These are phyloP conservation scores for Microdochium trichocladiopsis DNA, from an alignment of 2,329 filamentous ascomycete genomes.

Conservation along the genomic window DNA sequence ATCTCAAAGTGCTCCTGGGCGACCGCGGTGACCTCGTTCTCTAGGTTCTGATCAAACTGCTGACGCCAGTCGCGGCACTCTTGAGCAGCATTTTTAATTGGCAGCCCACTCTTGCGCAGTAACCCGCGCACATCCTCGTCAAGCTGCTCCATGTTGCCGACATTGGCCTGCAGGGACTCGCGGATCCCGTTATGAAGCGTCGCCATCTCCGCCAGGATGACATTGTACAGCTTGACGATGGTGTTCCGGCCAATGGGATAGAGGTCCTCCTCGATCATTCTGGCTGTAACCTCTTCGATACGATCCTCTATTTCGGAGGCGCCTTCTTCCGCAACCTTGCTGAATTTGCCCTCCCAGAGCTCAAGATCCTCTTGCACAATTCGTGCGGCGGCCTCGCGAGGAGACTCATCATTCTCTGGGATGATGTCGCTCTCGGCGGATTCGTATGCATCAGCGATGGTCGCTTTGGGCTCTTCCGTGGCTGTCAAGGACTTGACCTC, in stretches of 20 bases:
- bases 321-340: slow-evolving; percentile 77
- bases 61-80: slow-evolving; percentile 71
- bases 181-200: slow-evolving; percentile 33
- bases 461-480: slow-evolving; percentile 11
- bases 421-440: slow-evolving; percentile 39
- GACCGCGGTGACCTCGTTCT: slow-evolving; percentile 61
- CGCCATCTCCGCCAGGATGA: slow-evolving; percentile 43
- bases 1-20: slow-evolving; percentile 78
- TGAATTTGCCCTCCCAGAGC: slow-evolving; percentile 84
- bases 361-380: slow-evolving; percentile 72
- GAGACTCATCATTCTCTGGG: background rate
- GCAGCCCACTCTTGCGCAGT: slow-evolving; percentile 61
- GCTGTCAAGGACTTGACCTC: slow-evolving; percentile 12
- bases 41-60: slow-evolving; percentile 62
- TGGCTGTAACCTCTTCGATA: slow-evolving; percentile 48
- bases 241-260: slow-evolving; percentile 32
- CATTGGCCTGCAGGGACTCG: slow-evolving; percentile 43
- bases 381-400: slow-evolving; percentile 50
- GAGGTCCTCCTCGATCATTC: slow-evolving; percentile 50
- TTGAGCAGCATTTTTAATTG: slow-evolving; percentile 72
- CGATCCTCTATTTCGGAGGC: slow-evolving; percentile 64
- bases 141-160: slow-evolving; percentile 28
- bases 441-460: slow-evolving; percentile 34
- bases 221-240: slow-evolving; percentile 60
- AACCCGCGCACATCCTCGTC: slow-evolving; percentile 35